Evolutionary conservation across 1,139 yeast genomes (phyloP).

Genomic region (Yarrowia galli): DNA sequence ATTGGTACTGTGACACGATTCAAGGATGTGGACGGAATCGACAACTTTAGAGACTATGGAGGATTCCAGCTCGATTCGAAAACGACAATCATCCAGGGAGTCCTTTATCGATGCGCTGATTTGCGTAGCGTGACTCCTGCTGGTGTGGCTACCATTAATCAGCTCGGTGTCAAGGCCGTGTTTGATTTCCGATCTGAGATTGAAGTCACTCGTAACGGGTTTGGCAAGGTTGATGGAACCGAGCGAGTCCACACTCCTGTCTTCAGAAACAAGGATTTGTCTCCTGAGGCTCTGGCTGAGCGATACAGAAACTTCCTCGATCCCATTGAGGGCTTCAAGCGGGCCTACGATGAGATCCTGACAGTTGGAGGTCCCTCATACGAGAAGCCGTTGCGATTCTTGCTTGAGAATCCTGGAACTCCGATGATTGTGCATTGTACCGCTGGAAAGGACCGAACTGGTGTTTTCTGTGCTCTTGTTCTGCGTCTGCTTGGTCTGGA

Average conservation of each 20-base stretch:
- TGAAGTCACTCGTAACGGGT: conserved; percentile 64
- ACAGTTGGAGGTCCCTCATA: conserved; percentile 54
- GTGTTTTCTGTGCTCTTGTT: conserved; percentile 72
- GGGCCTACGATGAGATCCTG: conserved; percentile 69
- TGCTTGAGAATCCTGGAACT: conserved; percentile 60
- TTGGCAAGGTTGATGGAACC: conserved; percentile 54
- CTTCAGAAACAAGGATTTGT: conserved; percentile 62
- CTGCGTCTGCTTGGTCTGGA: conserved; percentile 71
- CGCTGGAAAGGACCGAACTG: conserved; percentile 90
- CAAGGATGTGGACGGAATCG: conserved; percentile 70
- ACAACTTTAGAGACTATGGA: conserved; percentile 81
- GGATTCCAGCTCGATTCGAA: conserved; percentile 63
- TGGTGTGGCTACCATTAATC: conserved; percentile 56
- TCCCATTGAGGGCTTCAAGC: conserved; percentile 68
- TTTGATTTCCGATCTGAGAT: conserved; percentile 74
- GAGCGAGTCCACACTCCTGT: conserved; percentile 67
- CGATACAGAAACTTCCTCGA: conserved; percentile 65
- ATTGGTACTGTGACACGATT: conserved; percentile 61
- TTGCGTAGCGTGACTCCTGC: conserved; percentile 56
- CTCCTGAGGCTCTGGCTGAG: conserved; percentile 70
- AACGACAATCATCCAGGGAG: conserved; percentile 58
- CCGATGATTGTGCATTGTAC: conserved; percentile 77
- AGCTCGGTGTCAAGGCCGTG: conserved; percentile 61
- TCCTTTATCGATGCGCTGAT: conserved; percentile 70
- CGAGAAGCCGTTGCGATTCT: conserved; percentile 45